These are phyloP conservation scores for Mortierella sp. DNA, from an alignment of 371 early-diverging fungal species.

Conservation along the genomic window DNA sequence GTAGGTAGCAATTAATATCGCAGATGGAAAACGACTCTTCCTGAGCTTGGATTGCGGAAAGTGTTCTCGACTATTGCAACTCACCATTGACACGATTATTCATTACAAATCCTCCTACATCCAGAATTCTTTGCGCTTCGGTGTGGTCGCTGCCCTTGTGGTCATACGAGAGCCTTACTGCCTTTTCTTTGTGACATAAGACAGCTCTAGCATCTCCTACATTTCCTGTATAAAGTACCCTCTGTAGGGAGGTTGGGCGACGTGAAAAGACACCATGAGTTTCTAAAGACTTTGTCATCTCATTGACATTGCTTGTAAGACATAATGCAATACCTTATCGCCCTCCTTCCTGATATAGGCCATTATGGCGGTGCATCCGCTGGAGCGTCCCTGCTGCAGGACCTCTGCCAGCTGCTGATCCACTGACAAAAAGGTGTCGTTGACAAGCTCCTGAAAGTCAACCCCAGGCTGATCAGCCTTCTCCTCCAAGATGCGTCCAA, in stretches of 20 bases:
- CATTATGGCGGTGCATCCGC: constrained; percentile 95
- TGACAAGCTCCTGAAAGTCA: constrained; percentile 85
- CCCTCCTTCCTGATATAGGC: constrained; percentile 77
- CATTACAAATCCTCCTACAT: constrained; percentile 96
- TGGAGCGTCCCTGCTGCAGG: constrained; percentile 70
- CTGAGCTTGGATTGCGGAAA: not conserved
- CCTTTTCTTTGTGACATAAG: constrained; percentile 86
- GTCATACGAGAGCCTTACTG: constrained; percentile 94
- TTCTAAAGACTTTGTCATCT: too few relatives aligned
- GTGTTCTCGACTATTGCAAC: not conserved
- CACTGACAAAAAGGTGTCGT: constrained; percentile 84
- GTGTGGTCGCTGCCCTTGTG: constrained; percentile 95
- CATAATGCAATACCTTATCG: constrained; percentile 20
- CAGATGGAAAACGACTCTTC: not conserved
- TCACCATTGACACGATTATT: constrained; percentile 98
- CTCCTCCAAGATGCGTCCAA: constrained; percentile 65
- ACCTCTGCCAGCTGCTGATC: constrained; percentile 82
- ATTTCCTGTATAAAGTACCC: constrained; percentile 94
- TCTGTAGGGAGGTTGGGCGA: constrained; percentile 54
- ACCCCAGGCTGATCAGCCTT: constrained; percentile 54
- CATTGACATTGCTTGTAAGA: not conserved
- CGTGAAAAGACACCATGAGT: not conserved
- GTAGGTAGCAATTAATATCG: not conserved
- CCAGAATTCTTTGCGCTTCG: constrained; percentile 91
- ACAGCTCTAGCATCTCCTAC: constrained; percentile 98